phyloP scores from a whole-genome alignment of 371 early-diverging fungal genomes.

The Rhizopus arrhizus region DNA sequence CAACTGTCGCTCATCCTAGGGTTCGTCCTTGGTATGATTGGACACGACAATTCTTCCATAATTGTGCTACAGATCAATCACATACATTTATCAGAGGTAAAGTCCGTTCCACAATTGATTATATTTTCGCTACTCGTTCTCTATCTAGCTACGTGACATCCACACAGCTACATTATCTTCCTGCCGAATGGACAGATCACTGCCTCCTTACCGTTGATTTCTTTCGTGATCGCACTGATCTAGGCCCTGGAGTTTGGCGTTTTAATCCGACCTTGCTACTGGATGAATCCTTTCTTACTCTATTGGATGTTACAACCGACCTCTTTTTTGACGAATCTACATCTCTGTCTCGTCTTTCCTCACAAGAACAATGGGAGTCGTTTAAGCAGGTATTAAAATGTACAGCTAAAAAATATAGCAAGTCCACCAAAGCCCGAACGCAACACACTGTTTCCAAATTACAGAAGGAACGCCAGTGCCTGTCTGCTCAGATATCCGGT shows the following conservation, averaged over 20 bases:
- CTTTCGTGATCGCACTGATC: neutral
- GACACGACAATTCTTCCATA: neutral
- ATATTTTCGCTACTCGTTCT: neutral
- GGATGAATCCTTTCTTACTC: neutral
- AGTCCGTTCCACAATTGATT: slow-evolving; percentile 3
- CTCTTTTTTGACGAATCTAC: neutral
- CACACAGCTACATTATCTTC: neutral
- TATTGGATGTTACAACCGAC: neutral
- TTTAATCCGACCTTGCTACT: neutral
- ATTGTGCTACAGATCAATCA: neutral
- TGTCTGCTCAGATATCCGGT: too few relatives aligned
- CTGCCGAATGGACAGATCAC: slow-evolving; percentile 7
- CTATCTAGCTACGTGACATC: neutral
- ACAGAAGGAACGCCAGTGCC: neutral
- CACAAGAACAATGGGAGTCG: neutral
- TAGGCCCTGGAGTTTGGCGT: slow-evolving; percentile 11
- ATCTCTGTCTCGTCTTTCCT: too few relatives aligned
- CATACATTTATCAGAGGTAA: neutral
- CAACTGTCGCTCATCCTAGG: too few relatives aligned
- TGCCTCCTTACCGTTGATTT: neutral
- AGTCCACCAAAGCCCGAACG: neutral
- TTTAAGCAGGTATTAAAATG: neutral
- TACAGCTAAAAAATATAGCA: slow-evolving; percentile 1
- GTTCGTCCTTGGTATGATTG: slow-evolving; percentile 4
- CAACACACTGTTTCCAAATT: neutral